Evolutionary conservation across 2,329 filamentous ascomycete species (phyloP), one percentile per base, ranked within the genome.

Genomic region (Exophiala viscosa): DNA sequence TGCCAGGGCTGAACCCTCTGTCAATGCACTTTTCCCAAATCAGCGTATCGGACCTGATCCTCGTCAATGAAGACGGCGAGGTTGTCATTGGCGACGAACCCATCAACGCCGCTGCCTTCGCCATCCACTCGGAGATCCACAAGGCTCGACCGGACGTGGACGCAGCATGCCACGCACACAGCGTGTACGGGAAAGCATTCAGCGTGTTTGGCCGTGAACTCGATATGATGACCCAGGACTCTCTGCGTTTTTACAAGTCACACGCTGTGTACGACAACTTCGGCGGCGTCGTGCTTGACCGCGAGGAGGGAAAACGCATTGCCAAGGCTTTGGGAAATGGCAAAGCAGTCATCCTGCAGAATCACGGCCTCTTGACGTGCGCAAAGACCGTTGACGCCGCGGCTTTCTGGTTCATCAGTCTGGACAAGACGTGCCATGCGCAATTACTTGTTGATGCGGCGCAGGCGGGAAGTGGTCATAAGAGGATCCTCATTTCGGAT

Each of bases 291-390:
- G 78, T 82, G 1, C 68, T 81, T 5, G 77, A 73, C 3, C 68
- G 70, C 2, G 76, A 79, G 42, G 78, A 82, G 63, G 79, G 79
- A 0, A 61, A 65, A 5, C 69, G 68, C 34, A 81, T 82, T 57
- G 77, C 76, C 58, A 66, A 17, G 28, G 69, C 72, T 0, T 67
- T 82, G 5, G 78, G 78, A 1, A 55, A 60, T 14, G 73, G 71
- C 48, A 82, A 81, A 62, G 78, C 77, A 0, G 77, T 72, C 3
- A 67, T 82, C 11, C 65, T 82, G n/a, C 72, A 74, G 57, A 81
- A 80, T 60, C 79, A 82, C 62, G 79, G 80, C 0, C 64, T 82
- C 14, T 63, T 82, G 53, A 80, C 79, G 1, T 73, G 72, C 18
- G 79, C 76, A 8, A 58, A 67, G 23, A 73, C 70, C 1, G 70